Evolutionary conservation across 495 filamentous ascomycete species (phyloP).

Genomic region (Lasiosphaeris hirsuta): DNA sequence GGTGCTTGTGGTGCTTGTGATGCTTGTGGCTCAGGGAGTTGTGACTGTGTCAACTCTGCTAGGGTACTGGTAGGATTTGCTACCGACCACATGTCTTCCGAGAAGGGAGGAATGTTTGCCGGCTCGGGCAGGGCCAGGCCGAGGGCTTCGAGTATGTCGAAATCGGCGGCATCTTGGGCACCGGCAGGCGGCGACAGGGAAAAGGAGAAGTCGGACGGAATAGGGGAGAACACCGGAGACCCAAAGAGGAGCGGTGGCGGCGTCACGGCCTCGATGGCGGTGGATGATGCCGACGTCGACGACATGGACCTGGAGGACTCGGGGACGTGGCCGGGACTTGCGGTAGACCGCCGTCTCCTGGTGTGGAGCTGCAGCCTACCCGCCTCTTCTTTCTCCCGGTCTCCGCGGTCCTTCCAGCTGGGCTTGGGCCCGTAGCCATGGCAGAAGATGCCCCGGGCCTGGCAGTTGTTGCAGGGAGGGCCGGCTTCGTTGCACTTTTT

Average conservation of each 20-base stretch:
- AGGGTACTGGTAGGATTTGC: neutral
- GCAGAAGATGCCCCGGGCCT: constrained; percentile 31
- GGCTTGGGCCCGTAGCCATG: constrained; percentile 33
- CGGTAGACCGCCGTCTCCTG: constrained; percentile 3
- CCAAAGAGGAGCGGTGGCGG: neutral
- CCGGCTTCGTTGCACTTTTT: constrained; percentile 41
- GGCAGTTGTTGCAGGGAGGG: constrained; percentile 31
- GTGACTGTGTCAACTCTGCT: neutral
- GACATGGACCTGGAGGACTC: neutral
- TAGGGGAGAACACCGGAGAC: neutral
- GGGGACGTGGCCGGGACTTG: neutral
- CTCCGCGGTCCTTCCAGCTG: constrained; percentile 34
- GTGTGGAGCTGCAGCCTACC: constrained; percentile 9
- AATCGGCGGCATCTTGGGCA: neutral
- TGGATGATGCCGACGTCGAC: constrained; percentile 1
- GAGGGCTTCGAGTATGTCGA: constrained; percentile 1
- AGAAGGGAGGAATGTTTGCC: neutral
- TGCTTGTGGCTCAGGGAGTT: too few species aligned
- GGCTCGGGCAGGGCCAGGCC: neutral
- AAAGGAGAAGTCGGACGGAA: constrained; percentile 3
- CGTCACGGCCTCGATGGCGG: neutral
- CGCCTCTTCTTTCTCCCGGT: constrained; percentile 25
- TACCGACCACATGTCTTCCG: neutral
- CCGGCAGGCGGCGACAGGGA: neutral
- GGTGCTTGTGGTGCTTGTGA: neutral